phyloP scores from a whole-genome alignment of 331 rosid species.

The Dryas integrifolia region DNA sequence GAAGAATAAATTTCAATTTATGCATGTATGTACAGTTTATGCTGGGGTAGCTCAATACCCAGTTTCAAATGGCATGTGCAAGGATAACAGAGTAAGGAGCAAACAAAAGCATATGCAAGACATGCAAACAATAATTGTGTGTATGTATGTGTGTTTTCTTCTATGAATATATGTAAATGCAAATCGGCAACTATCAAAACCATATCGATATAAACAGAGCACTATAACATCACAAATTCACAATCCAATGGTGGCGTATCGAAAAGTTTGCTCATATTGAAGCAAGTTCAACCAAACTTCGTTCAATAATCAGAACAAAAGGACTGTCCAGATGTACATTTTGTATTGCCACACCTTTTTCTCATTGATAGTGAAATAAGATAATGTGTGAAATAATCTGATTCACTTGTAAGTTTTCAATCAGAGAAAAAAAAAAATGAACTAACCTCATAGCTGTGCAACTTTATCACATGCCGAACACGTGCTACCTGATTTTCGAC shows the following conservation, averaged over 20 bases:
- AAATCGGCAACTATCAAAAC: background rate
- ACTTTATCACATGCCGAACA: slow-evolving; percentile 67
- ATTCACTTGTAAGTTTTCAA: slow-evolving; percentile 5
- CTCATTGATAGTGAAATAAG: background rate
- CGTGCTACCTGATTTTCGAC: slow-evolving; percentile 95
- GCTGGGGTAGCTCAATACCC: background rate
- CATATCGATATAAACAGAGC: background rate
- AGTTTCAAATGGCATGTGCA: background rate
- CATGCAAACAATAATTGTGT: background rate
- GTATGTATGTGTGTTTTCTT: background rate
- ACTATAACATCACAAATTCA: too few relatives aligned
- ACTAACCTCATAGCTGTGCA: slow-evolving; percentile 78
- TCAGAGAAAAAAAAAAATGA: slow-evolving; percentile 18
- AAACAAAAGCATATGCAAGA: background rate
- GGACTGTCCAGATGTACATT: background rate
- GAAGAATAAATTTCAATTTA: too few relatives aligned
- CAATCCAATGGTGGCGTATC: too few relatives aligned
- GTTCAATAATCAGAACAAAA: background rate
- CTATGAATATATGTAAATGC: background rate
- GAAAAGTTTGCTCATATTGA: too few relatives aligned
- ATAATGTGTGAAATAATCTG: background rate
- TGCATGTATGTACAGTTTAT: too few relatives aligned
- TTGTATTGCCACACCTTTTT: background rate
- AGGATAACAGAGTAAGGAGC: background rate
- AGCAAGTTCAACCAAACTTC: too few relatives aligned